Base-by-base conservation (phyloP, 2,329 filamentous ascomycete species). In the Zarea fungicola region DNA sequence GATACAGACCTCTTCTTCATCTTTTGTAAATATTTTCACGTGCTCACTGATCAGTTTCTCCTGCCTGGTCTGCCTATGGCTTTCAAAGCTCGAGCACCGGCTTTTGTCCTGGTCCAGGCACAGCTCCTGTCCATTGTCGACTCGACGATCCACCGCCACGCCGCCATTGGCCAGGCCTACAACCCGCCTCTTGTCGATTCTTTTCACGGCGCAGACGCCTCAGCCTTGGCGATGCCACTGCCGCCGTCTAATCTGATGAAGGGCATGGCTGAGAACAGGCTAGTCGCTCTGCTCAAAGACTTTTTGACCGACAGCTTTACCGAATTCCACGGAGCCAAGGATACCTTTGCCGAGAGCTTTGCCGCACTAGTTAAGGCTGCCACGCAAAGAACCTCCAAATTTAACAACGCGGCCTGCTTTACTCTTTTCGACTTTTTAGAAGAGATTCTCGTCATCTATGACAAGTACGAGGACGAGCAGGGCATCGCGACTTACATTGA, bases 1-100 rank as follows among this genome's bases (percentile, higher is more conserved):
- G 90, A 96, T 58, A 95, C 87, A 4, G 91, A 96, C 60, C 73
- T 96, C 28, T 89, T 96, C 62, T 96, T 92, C 68, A 85, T 95
- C 37, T 96, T 96, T 60, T 81, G 84, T 69, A 96, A 95, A 66
- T 85, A 93, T 62, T 95, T 87, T 58, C 87, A 92, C 64, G 77
- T 92, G 18, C 73, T 96, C 3, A 77, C 84, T 4, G 81, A 87
- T 34, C 87, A 93, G 52, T 86, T 87, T 56, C 73, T 87, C 57
- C 83, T 84, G 0, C 58, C 67, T 0, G 71, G 70, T 4, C 61
- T 83, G 25, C 71, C 78, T 2, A 63, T 81, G 14, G 58, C 68
- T 1, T 76, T 81, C 50, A 81, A 79, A 58, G 77, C 76, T 5
- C 73, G 86, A 42, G 82, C 85, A 1, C 91, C 91, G 5, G 90